These are phyloP conservation scores for Pseudocercospora macadamiae DNA, from an alignment of 2,329 filamentous ascomycete species.

Conservation along the genomic window DNA sequence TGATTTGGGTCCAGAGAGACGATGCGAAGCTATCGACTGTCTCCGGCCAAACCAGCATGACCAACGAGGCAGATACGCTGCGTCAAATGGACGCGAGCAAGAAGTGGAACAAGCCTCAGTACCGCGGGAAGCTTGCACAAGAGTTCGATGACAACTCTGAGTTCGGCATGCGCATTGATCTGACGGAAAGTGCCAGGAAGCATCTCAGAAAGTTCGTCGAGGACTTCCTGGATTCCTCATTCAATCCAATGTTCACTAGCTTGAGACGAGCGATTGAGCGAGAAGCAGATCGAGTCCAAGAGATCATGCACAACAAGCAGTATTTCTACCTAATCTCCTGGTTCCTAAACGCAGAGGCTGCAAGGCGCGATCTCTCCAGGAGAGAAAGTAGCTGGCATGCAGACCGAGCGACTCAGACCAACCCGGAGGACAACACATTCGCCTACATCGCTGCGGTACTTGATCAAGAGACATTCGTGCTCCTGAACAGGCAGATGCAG, in stretches of 20 bases:
- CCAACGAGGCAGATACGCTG: conserved; percentile 71
- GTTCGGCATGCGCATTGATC: conserved; percentile 71
- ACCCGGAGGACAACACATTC: conserved; percentile 68
- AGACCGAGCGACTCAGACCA: conserved; percentile 40
- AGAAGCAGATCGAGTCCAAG: conserved; percentile 76
- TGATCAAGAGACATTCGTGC: conserved; percentile 93
- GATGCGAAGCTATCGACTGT: conserved; percentile 83
- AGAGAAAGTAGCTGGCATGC: conserved; percentile 47
- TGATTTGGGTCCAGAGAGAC: conserved; percentile 92
- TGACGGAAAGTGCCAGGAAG: conserved; percentile 74
- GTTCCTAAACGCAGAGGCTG: conserved; percentile 81
- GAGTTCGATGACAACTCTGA: conserved; percentile 64
- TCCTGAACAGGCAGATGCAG: conserved; percentile 81
- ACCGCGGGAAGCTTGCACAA: conserved; percentile 45
- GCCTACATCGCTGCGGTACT: conserved; percentile 85
- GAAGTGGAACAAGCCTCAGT: conserved; percentile 81
- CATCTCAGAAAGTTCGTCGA: conserved; percentile 82
- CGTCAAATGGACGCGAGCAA: conserved; percentile 90
- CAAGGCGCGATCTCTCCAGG: conserved; percentile 58
- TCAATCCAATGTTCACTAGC: conserved; percentile 84
- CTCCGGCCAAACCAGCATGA: conserved; percentile 83
- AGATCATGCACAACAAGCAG: conserved; percentile 76
- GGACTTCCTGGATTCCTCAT: conserved; percentile 91
- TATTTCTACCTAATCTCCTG: conserved; percentile 92
- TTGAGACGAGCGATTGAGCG: conserved; percentile 87